Base-by-base conservation (phyloP, 1,284 basidiomycete genomes). In the Anthracocystis walkeri region DNA sequence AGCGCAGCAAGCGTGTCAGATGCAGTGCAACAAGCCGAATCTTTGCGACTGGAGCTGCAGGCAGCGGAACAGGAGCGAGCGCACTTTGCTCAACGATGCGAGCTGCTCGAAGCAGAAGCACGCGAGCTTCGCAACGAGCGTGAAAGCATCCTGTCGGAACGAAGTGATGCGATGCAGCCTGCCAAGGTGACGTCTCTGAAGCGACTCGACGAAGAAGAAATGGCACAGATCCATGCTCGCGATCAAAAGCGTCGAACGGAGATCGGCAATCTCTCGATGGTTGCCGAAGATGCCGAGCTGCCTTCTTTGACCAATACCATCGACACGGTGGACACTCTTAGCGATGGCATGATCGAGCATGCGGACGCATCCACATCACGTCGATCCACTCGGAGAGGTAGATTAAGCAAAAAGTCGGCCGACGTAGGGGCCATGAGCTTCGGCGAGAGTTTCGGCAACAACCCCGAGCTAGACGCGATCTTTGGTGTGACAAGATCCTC, bases 381-480 rank as follows among this genome's bases (percentile, higher is more conserved):
- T 5, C 52, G 35, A n/a, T 60, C 61, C 4, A 40, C 29, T n/a
- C 48, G 49, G 4, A 45, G 41, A 33, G 40, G 50, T n/a, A 52
- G 54, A 20, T 33, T n/a, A 20, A 50, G 55, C 48, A 52, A 54
- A n/a, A 54, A 54, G 8, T 44, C 49, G 12, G 55, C 31, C 5
- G 58, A 61, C 27, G 45, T 40, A 14, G 58, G 50, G 2, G 45
- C 49, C 25, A 58, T 54, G 18, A 70, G 67, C 45, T 65, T 65
- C 33, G 62, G 58, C 40, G 65, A 65, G 20, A 61, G 60, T 14
- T 56, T 65, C 27, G 65, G 49, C n/a, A 65, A 61, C 58, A 75
- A 75, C 58, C 72, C 72, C 2, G 72, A 75, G 48, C 67, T 75
- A 12, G 72, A 71, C 23, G 66, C 67, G 25, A 70, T 75, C 53